Evolutionary conservation across 2,329 filamentous ascomycete genomes (phyloP).

Genomic region (Aspergillus ruber): DNA sequence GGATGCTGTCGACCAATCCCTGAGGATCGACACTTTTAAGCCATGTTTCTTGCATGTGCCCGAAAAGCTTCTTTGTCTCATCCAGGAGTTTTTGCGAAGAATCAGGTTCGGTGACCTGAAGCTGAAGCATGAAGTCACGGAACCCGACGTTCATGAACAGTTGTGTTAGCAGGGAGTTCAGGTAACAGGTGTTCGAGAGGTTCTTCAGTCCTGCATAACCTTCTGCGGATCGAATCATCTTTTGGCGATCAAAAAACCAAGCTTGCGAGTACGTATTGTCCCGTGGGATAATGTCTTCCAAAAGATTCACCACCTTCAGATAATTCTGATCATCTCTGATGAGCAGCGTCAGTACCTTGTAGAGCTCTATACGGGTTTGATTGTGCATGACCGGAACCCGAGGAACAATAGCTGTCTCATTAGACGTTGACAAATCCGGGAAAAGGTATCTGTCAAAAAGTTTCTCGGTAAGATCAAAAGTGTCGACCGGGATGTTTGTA

Average conservation of each 20-base stretch:
- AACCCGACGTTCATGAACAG: conserved; percentile 94
- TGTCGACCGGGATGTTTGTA: conserved; percentile 26
- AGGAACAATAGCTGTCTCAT: conserved; percentile 21
- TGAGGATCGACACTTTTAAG: conserved; percentile 67
- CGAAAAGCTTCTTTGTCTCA: conserved; percentile 76
- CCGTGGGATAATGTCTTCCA: conserved; percentile 48
- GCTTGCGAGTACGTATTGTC: conserved; percentile 58
- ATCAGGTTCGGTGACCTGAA: conserved; percentile 50
- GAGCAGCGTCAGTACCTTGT: conserved; percentile 54
- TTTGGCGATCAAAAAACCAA: conserved; percentile 58
- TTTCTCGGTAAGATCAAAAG: conserved; percentile 40
- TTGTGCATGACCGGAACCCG: conserved; percentile 48
- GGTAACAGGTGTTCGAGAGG: conserved; percentile 91
- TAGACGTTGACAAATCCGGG: conserved; percentile 43
- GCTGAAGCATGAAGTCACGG: conserved; percentile 70
- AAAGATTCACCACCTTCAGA: conserved; percentile 44
- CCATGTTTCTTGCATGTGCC: conserved; percentile 75
- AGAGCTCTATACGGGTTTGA: conserved; percentile 53
- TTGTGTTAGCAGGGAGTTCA: conserved; percentile 91
- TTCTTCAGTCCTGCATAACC: conserved; percentile 90
- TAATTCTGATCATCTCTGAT: conserved; percentile 48
- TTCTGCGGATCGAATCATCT: conserved; percentile 65
- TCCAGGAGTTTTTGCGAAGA: conserved; percentile 62
- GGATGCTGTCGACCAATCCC: conserved; percentile 66
- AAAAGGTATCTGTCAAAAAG: conserved; percentile 63